These are phyloP conservation scores for Laetiporus sulphureus DNA, from an alignment of 1,284 basidiomycete genomes.

Conservation along the genomic window DNA sequence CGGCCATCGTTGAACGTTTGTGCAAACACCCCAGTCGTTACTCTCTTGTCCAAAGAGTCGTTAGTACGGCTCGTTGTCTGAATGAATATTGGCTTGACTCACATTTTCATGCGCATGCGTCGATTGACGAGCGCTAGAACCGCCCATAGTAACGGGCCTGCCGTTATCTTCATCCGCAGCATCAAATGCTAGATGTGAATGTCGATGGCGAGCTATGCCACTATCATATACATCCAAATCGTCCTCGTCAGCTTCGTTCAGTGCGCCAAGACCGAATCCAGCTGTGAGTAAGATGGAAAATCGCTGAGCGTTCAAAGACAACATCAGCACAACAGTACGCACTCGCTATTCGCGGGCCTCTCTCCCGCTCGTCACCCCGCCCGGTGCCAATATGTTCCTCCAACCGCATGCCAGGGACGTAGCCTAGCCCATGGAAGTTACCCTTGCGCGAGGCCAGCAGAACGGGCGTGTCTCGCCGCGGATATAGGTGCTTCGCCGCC, in stretches of 20 bases:
- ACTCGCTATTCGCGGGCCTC: constrained; percentile 60
- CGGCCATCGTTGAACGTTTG: constrained; percentile 57
- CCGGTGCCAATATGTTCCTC: constrained; percentile 42
- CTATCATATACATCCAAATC: constrained; percentile 81
- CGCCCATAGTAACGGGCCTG: constrained; percentile 24
- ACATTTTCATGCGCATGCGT: constrained; percentile 18
- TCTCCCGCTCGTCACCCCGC: constrained; percentile 16
- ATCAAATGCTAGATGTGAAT: constrained; percentile 67
- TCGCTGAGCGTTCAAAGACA: constrained; percentile 2
- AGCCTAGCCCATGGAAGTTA: constrained; percentile 77
- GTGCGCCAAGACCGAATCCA: constrained; percentile 80
- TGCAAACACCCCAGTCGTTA: constrained; percentile 9
- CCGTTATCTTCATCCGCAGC: constrained; percentile 57
- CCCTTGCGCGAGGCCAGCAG: constrained; percentile 64
- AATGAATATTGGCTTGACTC: constrained; percentile 7
- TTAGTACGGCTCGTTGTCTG: constrained; percentile 1
- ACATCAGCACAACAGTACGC: constrained; percentile 13
- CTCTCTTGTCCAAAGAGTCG: constrained; percentile 12
- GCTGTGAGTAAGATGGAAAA: too few species aligned
- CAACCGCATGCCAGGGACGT: constrained; percentile 58
- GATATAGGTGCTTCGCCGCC: constrained; percentile 80
- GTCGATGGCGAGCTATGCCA: constrained; percentile 26
- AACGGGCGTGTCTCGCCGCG: constrained; percentile 74
- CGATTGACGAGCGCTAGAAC: constrained; percentile 7
- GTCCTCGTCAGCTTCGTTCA: constrained; percentile 86